These are phyloP conservation scores for Inonotus hispidus DNA, from an alignment of 1,284 basidiomycete genomes.

Conservation along the genomic window DNA sequence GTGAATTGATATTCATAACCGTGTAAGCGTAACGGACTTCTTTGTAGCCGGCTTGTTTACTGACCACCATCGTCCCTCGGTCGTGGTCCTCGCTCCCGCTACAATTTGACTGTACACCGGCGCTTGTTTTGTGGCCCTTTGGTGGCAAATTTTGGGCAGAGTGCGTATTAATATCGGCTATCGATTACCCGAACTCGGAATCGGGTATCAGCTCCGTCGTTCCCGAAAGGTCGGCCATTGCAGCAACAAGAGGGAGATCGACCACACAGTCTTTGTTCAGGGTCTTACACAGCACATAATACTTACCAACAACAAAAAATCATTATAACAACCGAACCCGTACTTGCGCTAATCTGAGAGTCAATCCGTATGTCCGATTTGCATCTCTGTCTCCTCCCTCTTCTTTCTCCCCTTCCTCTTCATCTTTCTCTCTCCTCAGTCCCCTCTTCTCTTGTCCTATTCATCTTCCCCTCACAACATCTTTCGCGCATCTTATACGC, in stretches of 20 bases:
- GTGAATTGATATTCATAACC: no score
- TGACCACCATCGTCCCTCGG: neutral
- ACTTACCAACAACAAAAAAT: neutral
- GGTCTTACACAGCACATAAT: neutral
- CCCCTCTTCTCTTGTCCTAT: neutral
- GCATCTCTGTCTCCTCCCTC: slow-evolving; percentile 3
- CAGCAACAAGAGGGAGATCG: slow-evolving; percentile 1
- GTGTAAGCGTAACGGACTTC: neutral
- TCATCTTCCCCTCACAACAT: neutral
- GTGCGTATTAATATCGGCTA: neutral
- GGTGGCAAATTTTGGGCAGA: neutral
- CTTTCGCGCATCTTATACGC: no score
- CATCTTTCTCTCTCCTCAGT: slow-evolving; percentile 1
- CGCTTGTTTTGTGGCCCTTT: neutral
- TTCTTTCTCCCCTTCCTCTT: neutral
- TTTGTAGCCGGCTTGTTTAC: neutral
- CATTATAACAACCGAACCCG: neutral
- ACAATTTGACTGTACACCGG: neutral
- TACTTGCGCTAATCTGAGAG: slow-evolving; percentile 1
- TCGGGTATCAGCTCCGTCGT: slow-evolving; percentile 3
- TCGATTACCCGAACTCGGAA: neutral
- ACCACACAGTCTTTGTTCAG: neutral
- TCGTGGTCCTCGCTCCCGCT: neutral
- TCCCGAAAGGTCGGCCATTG: neutral
- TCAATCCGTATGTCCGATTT: slow-evolving; percentile 17